Conservation (phyloP, 768 basidiomycete genomes). For the Suillus ampliporus region DNA sequence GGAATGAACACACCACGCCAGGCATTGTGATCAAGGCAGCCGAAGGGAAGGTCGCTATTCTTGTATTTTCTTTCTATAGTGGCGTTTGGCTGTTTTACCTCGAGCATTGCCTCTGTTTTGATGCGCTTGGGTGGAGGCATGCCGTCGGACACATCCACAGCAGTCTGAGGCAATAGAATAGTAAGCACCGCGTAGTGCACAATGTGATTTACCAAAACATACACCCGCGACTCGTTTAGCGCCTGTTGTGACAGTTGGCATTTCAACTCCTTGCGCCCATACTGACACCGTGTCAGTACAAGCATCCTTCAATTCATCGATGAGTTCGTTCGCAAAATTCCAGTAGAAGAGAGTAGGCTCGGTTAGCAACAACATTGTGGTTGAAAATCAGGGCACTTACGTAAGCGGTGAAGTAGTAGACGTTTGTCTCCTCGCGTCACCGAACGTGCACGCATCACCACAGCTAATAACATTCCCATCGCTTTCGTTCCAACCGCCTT, state of each 20-base stretch:
- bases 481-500: no score
- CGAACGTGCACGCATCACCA: no score
- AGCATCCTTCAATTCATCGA: neutral
- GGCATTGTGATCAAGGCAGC: neutral
- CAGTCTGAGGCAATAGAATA: neutral
- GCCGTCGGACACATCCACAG: neutral
- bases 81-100: neutral
- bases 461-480: no score
- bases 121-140: neutral
- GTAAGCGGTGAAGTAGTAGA: neutral
- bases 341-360: slow-evolving; percentile 11
- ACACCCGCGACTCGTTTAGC: neutral
- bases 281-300: neutral
- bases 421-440: no score
- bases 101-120: neutral
- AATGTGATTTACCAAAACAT: neutral
- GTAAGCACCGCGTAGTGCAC: neutral
- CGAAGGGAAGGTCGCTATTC: neutral
- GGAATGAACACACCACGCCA: slow-evolving; percentile 3
- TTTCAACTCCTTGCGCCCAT: neutral
- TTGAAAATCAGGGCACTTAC: slow-evolving; percentile 3
- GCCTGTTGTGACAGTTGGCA: neutral
- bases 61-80: neutral
- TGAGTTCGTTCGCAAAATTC: neutral
- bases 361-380: slow-evolving; percentile 10